phyloP scores from a whole-genome alignment of 208 protist species.

The Trichomonas gallinae region DNA sequence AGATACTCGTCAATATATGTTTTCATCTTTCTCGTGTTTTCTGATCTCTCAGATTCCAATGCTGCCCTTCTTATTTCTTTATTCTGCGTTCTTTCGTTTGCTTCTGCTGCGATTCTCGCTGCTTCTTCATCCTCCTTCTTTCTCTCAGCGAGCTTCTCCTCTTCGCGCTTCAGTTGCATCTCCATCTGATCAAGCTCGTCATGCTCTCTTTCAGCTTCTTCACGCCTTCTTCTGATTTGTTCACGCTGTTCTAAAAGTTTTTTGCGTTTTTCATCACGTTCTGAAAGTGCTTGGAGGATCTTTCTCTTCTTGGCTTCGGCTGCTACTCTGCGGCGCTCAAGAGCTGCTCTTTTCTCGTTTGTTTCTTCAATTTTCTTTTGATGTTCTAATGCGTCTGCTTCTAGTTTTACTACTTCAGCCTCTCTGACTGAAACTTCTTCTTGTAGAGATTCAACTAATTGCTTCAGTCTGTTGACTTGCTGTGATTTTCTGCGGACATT shows the following conservation, averaged over 20 bases:
- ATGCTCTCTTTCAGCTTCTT: not conserved
- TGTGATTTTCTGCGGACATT: not conserved
- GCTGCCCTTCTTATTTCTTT: not conserved
- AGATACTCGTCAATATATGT: not conserved
- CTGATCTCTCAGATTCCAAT: not conserved
- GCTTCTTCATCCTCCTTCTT: not conserved
- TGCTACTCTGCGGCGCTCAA: not conserved
- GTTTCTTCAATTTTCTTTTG: slow-evolving; percentile 18
- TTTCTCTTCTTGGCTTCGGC: not conserved
- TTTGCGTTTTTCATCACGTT: not conserved
- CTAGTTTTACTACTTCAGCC: not conserved
- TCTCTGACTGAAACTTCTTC: not conserved
- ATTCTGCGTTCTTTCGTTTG: not conserved
- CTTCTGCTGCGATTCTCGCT: not conserved
- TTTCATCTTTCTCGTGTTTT: not conserved
- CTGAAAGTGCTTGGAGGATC: not conserved
- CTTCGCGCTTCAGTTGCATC: not conserved
- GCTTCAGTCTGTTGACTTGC: not conserved
- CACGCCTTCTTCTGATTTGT: not conserved
- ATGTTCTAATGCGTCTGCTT: not conserved
- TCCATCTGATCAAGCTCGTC: not conserved
- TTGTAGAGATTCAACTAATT: not conserved
- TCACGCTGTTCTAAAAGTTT: not conserved
- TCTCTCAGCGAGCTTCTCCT: not conserved
- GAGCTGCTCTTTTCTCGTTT: not conserved